phyloP scores from a whole-genome alignment of 441 rosid species.

The Biscutella laevigata region DNA sequence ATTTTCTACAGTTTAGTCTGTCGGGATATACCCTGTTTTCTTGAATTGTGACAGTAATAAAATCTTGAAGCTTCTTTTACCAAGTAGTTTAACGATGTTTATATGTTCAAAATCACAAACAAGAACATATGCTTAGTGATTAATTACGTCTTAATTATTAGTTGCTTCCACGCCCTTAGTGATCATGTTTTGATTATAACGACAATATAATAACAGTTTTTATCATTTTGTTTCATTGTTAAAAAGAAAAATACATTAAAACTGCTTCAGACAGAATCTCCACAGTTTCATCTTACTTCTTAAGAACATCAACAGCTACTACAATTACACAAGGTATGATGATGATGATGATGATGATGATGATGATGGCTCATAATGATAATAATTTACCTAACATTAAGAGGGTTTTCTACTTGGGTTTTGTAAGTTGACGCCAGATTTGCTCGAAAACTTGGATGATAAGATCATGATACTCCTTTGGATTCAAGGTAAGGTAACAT shows the following conservation, averaged over 20 bases:
- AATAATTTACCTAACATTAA: conserved; percentile 10
- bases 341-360: no score
- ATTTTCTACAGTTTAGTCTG: no score
- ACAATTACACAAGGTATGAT: conserved; percentile 16
- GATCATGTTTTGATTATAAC: conserved; percentile 13
- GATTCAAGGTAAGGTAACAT: conserved; percentile 50
- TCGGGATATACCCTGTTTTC: no score
- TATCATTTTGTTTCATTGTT: conserved; percentile 6
- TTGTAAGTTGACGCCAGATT: conserved; percentile 41
- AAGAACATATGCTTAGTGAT: conserved; percentile 8
- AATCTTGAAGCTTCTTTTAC: background rate
- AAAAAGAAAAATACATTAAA: background rate
- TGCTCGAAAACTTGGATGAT: conserved; percentile 58
- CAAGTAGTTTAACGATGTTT: background rate
- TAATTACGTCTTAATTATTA: background rate
- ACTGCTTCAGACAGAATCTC: conserved; percentile 3
- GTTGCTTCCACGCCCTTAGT: conserved; percentile 13
- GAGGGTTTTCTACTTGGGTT: background rate
- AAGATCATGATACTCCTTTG: conserved; percentile 41
- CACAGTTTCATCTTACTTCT: background rate
- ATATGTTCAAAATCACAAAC: conserved; percentile 4
- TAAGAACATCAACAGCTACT: conserved; percentile 15
- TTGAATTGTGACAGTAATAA: no score
- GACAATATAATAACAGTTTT: conserved; percentile 27
- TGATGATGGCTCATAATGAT: no score